Evolutionary conservation across 2,329 filamentous ascomycete genomes (phyloP).

Genomic region (Lasiodiplodia sp.): DNA sequence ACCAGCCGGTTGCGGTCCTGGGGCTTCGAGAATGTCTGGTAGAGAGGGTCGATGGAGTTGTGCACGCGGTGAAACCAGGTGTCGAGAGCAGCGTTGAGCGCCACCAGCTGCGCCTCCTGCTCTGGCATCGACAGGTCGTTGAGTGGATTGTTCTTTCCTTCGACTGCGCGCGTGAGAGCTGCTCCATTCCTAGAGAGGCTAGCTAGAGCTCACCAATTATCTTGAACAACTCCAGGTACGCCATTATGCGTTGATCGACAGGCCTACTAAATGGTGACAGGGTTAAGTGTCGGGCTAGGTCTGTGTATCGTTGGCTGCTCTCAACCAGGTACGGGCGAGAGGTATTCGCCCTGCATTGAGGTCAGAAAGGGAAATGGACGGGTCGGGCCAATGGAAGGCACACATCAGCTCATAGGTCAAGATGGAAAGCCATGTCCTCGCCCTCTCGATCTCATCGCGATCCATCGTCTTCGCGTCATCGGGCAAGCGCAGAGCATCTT

Average conservation of each 20-base stretch:
- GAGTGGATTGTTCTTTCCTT: neutral
- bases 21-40: conserved; percentile 9
- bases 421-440: conserved; percentile 11
- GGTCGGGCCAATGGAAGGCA: neutral
- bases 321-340: conserved; percentile 5
- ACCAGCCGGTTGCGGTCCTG: conserved; percentile 13
- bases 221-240: conserved; percentile 4
- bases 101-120: neutral
- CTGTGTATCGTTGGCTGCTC: neutral
- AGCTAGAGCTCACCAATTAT: neutral
- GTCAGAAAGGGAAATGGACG: neutral
- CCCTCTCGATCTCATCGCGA: neutral
- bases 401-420: conserved; percentile 9
- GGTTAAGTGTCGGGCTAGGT: neutral
- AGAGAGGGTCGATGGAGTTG: conserved; percentile 5
- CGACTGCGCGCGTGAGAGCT: neutral
- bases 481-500: conserved; percentile 1
- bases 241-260: conserved; percentile 13
- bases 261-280: neutral
- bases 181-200: neutral
- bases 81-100: neutral
- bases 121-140: neutral
- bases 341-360: neutral
- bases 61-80: conserved; percentile 14
- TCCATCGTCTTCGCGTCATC: neutral